phyloP scores from a whole-genome alignment of 768 basidiomycete genomes.

The Phlebiopsis flavidoalba region DNA sequence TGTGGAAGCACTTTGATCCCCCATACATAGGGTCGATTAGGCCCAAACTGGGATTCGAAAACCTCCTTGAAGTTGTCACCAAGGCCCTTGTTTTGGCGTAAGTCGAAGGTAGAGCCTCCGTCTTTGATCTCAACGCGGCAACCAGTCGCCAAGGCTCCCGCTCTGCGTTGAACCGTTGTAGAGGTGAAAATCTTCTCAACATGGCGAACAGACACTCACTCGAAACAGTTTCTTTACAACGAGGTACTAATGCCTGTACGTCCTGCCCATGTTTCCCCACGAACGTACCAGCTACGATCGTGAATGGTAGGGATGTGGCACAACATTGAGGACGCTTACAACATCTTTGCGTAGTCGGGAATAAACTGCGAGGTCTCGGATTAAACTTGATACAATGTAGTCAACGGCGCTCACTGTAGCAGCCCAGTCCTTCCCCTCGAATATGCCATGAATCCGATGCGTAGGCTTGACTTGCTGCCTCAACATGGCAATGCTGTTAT shows the following conservation, averaged over 20 bases:
- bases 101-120: conserved; percentile 39
- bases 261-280: conserved; percentile 66
- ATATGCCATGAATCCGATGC: conserved; percentile 75
- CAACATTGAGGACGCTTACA: conserved; percentile 34
- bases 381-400: background rate
- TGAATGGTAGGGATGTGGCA: background rate
- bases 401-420: conserved; percentile 45
- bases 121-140: conserved; percentile 44
- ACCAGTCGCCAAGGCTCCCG: conserved; percentile 62
- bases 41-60: conserved; percentile 54
- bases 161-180: conserved; percentile 35
- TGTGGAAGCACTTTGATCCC: conserved; percentile 72
- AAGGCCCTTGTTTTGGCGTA: conserved; percentile 64
- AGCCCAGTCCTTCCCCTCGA: conserved; percentile 72
- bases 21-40: conserved; percentile 53
- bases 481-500: conserved; percentile 72
- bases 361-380: conserved; percentile 48
- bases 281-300: conserved; percentile 56
- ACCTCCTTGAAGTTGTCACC: conserved; percentile 60
- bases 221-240: conserved; percentile 69
- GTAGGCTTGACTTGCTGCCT: conserved; percentile 80
- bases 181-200: background rate
- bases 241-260: conserved; percentile 47
- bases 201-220: conserved; percentile 35
- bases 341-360: conserved; percentile 73